phyloP scores from a whole-genome alignment of 805 yeast species.

The Nematodospora valgi region DNA sequence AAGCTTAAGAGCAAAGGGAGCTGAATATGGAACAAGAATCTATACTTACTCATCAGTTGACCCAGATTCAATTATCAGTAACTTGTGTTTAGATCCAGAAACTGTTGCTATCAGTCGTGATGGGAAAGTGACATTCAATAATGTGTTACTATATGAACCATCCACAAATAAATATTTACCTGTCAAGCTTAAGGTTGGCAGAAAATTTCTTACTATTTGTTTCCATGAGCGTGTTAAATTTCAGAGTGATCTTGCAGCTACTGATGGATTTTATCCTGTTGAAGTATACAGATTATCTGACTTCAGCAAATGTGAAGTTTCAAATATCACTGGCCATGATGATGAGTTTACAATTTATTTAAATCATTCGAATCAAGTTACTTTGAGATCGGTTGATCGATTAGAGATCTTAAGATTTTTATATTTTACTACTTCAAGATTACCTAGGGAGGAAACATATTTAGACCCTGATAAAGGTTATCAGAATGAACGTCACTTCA shows the following conservation, averaged over 20 bases:
- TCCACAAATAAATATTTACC: conserved; percentile 51
- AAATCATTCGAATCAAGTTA: conserved; percentile 22
- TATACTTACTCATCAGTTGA: conserved; percentile 35
- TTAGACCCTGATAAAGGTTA: conserved; percentile 19
- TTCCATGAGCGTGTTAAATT: conserved; percentile 20
- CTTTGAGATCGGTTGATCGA: conserved; percentile 32
- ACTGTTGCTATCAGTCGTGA: conserved; percentile 35
- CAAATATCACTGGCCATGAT: conserved; percentile 22
- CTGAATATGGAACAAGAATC: conserved; percentile 16
- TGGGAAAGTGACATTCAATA: conserved; percentile 31
- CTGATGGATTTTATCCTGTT: conserved; percentile 30
- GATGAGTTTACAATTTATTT: conserved; percentile 37
- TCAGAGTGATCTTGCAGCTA: conserved; percentile 17
- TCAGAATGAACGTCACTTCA: conserved; percentile 14
- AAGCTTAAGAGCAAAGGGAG: conserved; percentile 14
- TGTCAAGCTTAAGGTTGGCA: conserved; percentile 65
- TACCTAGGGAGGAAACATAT: conserved; percentile 23
- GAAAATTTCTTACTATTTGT: conserved; percentile 59
- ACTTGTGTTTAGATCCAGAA: conserved; percentile 33
- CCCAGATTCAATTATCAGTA: conserved; percentile 27
- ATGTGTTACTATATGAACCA: conserved; percentile 46
- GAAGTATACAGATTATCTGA: conserved; percentile 33
- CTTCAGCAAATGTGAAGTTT: conserved; percentile 33
- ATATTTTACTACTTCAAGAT: conserved; percentile 61
- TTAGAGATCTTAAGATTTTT: conserved; percentile 67